Percentiles rank a stretch among this genome's conserved stretches.
Evolutionary conservation across 768 basidiomycete genomes (phyloP).

Genomic region (Coprinellus micaceus): DNA sequence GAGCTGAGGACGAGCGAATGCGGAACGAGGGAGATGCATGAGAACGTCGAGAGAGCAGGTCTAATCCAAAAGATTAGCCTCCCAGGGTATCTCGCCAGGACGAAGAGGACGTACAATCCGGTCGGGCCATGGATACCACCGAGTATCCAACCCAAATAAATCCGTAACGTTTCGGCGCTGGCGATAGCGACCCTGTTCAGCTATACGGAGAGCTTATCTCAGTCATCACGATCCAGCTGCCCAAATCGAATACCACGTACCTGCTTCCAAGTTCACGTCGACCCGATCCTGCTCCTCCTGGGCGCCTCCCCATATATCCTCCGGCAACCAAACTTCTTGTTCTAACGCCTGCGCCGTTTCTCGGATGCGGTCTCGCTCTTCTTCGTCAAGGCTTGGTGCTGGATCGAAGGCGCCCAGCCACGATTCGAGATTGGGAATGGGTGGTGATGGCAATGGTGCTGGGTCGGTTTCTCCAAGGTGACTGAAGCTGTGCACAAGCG

Average conservation of each 20-base stretch:
- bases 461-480: background rate
- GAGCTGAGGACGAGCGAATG: slow-evolving; percentile 26
- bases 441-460: background rate
- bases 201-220: background rate
- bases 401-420: background rate
- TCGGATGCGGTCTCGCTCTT: too few relatives aligned
- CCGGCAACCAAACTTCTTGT: too few relatives aligned
- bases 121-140: background rate
- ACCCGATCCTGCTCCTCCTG: too few relatives aligned
- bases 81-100: background rate
- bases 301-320: too few relatives aligned
- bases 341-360: too few relatives aligned
- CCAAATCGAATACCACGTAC: too few relatives aligned
- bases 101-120: background rate
- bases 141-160: background rate
- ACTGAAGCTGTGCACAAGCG: background rate
- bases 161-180: background rate
- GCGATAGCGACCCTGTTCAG: background rate
- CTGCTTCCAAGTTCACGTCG: too few relatives aligned
- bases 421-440: background rate
- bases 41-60: slow-evolving; percentile 28
- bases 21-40: slow-evolving; percentile 28
- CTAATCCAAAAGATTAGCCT: slow-evolving; percentile 11
- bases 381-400: too few relatives aligned
- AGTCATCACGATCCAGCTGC: background rate